A percentile compares a stretch with the other conserved stretches of the same genome.
These are phyloP conservation scores for Metschnikowia proteae DNA, from an alignment of 805 yeast genomes.

Conservation along the genomic window DNA sequence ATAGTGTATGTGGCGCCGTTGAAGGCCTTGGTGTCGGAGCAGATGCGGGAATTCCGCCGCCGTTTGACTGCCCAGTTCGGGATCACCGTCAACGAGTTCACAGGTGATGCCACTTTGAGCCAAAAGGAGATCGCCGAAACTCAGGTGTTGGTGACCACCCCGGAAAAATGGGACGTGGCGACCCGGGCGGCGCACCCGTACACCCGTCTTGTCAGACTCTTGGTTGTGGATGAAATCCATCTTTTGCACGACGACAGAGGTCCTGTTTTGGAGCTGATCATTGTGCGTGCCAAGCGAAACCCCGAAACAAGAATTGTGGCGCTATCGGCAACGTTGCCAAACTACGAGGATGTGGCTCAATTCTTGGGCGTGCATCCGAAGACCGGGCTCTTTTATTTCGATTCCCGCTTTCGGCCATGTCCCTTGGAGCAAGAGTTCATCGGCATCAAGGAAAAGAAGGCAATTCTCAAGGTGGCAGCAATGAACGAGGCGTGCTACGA, in stretches of 20 bases:
- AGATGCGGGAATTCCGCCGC: constrained; percentile 78
- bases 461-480: constrained; percentile 72
- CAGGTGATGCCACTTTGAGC: constrained; percentile 83
- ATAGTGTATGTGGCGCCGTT: constrained; percentile 89
- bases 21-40: constrained; percentile 94
- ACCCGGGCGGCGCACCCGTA: constrained; percentile 75
- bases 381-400: constrained; percentile 74
- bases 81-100: constrained; percentile 73
- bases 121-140: constrained; percentile 72
- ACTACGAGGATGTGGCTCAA: constrained; percentile 78
- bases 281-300: constrained; percentile 57
- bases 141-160: constrained; percentile 86
- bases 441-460: constrained; percentile 80
- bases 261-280: constrained; percentile 86
- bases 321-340: constrained; percentile 89
- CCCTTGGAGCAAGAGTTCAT: constrained; percentile 86
- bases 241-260: constrained; percentile 92
- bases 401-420: constrained; percentile 82
- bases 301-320: constrained; percentile 68
- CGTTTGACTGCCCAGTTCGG: constrained; percentile 59
- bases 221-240: constrained; percentile 91
- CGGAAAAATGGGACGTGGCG: constrained; percentile 96
- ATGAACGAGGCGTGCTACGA: constrained; percentile 91
- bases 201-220: constrained; percentile 58
- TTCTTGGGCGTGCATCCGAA: constrained; percentile 62